Evolutionary conservation across 2,329 filamentous ascomycete genomes (phyloP), one percentile per base, ranked within the genome.

Genomic region (Ophiostoma tasmaniense): DNA sequence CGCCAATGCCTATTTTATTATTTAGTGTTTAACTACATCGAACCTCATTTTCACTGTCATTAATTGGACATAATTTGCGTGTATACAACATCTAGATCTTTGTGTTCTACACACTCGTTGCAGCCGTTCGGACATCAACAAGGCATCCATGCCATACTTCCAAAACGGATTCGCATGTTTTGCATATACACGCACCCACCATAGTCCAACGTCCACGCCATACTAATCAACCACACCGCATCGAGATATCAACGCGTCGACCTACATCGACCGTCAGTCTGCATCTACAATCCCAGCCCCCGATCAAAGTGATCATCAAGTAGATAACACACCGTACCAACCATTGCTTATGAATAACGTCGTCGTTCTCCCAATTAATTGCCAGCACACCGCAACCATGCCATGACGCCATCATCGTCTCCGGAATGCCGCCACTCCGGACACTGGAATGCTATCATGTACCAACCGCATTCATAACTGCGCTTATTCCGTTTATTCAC

Each of bases 371-470:
- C 14, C 22, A 61, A 61, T 13, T 30, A 5, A 11, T 55, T 25
- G 22, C n/a, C 1, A 11, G n/a, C 50, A 55, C 50, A 22, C 50
- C 22, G 50, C 10, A 55, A 45, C 22, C 7, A 55, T 4, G 33
- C 50, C 50, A 55, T 55, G 50, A 55, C 50, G 50, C 50, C 25
- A 61, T 30, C 55, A 30, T 30, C 13, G 55, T 33, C 25, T 7
- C 55, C 14, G 55, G 55, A 61, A 61, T 61, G 55, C 55, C 25
- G 25, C 55, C 55, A 64, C 61, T 39, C 61, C 35, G 17, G n/a
- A 17, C 11, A 10, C 50, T n/a, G 55, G 25, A 61, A 61, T 61
- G 25, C 25, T 14, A 13, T 55, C 22, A 11, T 33, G 17, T 1
- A 45, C 22, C 8, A 28, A 17, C 2, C 2, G 22, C 1, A 11